phyloP scores from a whole-genome alignment of 2,329 filamentous ascomycete species.

The Helotiales sp. region DNA sequence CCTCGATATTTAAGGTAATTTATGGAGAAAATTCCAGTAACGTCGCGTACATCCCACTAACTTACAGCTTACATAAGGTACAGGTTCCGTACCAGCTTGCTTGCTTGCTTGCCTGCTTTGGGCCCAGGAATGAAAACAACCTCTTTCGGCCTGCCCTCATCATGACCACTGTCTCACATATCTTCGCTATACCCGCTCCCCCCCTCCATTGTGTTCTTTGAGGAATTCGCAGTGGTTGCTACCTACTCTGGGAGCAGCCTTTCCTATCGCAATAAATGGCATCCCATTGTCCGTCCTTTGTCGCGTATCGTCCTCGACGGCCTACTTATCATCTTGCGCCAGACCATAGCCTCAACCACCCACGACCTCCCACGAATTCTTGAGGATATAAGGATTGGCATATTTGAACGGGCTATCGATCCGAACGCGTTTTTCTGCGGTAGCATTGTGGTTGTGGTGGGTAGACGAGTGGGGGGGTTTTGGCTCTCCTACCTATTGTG shows the following conservation, averaged over 20 bases:
- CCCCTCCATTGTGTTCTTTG: slow-evolving; percentile 14
- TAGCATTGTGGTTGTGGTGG: slow-evolving; percentile 18
- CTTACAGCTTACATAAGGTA: too few relatives aligned
- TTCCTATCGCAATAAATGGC: slow-evolving; percentile 31
- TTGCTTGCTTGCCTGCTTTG: not conserved
- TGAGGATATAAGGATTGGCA: slow-evolving; percentile 16
- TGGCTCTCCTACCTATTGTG: slow-evolving; percentile 22
- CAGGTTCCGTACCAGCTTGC: too few relatives aligned
- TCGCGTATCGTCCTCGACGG: slow-evolving; percentile 31
- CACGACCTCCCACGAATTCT: slow-evolving; percentile 15
- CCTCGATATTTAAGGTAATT: too few relatives aligned
- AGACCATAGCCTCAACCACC: slow-evolving; percentile 10
- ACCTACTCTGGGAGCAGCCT: slow-evolving; percentile 27
- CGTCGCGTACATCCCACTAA: slow-evolving; percentile 12
- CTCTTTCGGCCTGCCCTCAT: slow-evolving; percentile 8
- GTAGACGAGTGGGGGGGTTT: slow-evolving; percentile 9
- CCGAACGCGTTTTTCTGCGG: slow-evolving; percentile 22
- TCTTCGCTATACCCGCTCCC: slow-evolving; percentile 1
- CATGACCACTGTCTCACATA: slow-evolving; percentile 13
- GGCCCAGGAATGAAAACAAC: slow-evolving; percentile 23
- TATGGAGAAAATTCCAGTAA: too few relatives aligned
- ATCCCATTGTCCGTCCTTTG: slow-evolving; percentile 29
- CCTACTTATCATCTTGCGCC: slow-evolving; percentile 29
- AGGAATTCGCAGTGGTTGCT: slow-evolving; percentile 25
- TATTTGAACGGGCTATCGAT: slow-evolving; percentile 15